These are phyloP conservation scores for Tetrapyrgos nigripes DNA, from an alignment of 1,284 basidiomycete genomes.

Conservation along the genomic window DNA sequence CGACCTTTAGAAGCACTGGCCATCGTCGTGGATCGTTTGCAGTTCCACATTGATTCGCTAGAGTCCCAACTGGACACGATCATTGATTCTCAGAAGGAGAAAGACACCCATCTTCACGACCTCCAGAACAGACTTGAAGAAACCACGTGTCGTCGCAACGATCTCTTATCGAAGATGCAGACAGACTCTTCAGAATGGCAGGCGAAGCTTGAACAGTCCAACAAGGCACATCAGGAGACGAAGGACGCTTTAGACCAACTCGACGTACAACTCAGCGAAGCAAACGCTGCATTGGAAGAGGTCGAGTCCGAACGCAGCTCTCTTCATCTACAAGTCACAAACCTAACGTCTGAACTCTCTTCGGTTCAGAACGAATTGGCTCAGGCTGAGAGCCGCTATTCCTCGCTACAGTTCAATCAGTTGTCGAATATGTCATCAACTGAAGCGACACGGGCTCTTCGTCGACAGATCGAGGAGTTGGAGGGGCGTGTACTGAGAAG, in stretches of 20 bases:
- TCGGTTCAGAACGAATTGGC: slow-evolving; percentile 56
- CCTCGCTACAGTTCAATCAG: slow-evolving; percentile 65
- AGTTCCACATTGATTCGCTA: background rate
- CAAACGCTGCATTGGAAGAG: slow-evolving; percentile 52
- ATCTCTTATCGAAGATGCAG: slow-evolving; percentile 36
- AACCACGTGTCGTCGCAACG: slow-evolving; percentile 39
- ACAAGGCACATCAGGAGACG: slow-evolving; percentile 43
- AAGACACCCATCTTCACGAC: slow-evolving; percentile 30
- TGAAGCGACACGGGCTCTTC: slow-evolving; percentile 59
- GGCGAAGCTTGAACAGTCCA: slow-evolving; percentile 35
- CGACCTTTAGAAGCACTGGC: slow-evolving; percentile 31
- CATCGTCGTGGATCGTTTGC: slow-evolving; percentile 43
- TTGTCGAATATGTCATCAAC: slow-evolving; percentile 63
- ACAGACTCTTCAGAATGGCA: slow-evolving; percentile 35
- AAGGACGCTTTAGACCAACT: slow-evolving; percentile 45
- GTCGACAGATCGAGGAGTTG: slow-evolving; percentile 67
- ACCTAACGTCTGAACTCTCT: slow-evolving; percentile 64
- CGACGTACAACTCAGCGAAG: slow-evolving; percentile 44
- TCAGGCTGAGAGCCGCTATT: slow-evolving; percentile 63
- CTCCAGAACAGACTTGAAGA: slow-evolving; percentile 43
- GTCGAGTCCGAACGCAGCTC: slow-evolving; percentile 69
- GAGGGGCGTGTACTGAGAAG: slow-evolving; percentile 64
- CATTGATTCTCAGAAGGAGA: slow-evolving; percentile 4
- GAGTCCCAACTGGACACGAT: background rate
- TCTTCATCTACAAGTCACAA: slow-evolving; percentile 62